Conservation (phyloP, 2,329 filamentous ascomycete species). For the Albifimbria verrucaria region DNA sequence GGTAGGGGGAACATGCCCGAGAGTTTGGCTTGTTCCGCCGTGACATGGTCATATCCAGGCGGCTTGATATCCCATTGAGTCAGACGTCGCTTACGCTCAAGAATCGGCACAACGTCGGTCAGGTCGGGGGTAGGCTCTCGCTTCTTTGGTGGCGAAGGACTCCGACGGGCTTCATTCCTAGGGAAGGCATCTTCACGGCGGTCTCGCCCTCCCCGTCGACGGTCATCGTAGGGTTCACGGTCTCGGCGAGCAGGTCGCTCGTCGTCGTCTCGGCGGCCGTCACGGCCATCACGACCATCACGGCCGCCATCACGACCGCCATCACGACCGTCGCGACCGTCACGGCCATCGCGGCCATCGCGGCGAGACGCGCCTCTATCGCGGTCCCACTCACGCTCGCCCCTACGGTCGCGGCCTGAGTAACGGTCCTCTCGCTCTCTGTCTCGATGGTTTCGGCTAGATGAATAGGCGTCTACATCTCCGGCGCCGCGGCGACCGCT, state of each 20-base stretch:
- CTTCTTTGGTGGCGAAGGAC: conserved; percentile 79
- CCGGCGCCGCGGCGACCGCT: conserved; percentile 68
- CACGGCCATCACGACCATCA: too few species aligned
- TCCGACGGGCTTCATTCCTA: conserved; percentile 60
- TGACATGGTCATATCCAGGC: conserved; percentile 95
- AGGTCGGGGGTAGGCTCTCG: conserved; percentile 95
- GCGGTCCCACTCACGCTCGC: conserved; percentile 75
- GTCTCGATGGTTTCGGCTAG: conserved; percentile 87
- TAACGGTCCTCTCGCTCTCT: conserved; percentile 93
- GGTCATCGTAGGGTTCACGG: conserved; percentile 50
- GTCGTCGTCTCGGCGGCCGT: conserved; percentile 65
- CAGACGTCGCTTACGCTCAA: conserved; percentile 84
- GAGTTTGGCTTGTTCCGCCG: conserved; percentile 95
- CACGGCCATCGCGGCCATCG: conserved; percentile 64
- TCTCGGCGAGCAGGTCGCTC: conserved; percentile 53
- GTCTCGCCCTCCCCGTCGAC: conserved; percentile 49
- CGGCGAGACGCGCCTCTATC: conserved; percentile 61
- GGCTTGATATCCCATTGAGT: conserved; percentile 99
- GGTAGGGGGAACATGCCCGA: conserved; percentile 99
- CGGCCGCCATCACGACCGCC: too few species aligned
- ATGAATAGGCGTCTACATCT: conserved; percentile 85
- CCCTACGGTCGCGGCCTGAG: conserved; percentile 62
- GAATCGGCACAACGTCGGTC: conserved; percentile 76
- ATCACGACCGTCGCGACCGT: too few species aligned
- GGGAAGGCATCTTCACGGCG: conserved; percentile 36